These are phyloP conservation scores for Aquilaria yunnanensis DNA, from an alignment of 345 rosid genomes.

Conservation along the genomic window DNA sequence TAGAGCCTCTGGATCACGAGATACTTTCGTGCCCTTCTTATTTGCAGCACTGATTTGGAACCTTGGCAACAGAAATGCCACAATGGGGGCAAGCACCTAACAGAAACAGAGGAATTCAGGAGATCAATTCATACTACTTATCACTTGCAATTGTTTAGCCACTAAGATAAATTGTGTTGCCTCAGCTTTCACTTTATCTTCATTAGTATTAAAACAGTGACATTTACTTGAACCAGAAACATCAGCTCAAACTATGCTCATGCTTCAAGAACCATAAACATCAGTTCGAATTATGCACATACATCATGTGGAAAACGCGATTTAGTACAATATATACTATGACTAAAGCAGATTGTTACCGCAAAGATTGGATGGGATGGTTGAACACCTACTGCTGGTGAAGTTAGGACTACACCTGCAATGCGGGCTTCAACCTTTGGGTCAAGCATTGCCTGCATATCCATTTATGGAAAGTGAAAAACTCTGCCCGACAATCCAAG, in stretches of 20 bases:
- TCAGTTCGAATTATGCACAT: background rate
- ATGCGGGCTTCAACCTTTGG: conserved; percentile 51
- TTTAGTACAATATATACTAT: background rate
- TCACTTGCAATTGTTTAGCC: background rate
- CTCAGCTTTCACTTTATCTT: too few species aligned
- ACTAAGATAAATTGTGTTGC: too few species aligned
- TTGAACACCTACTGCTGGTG: conserved; percentile 96
- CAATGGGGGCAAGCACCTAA: conserved; percentile 76
- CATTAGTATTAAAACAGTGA: too few species aligned
- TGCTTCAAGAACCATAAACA: too few species aligned
- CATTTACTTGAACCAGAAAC: too few species aligned
- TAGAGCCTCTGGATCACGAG: conserved; percentile 83
- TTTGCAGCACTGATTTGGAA: conserved; percentile 76
- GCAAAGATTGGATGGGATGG: conserved; percentile 81
- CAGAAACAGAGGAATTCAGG: conserved; percentile 1
- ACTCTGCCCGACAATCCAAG: background rate
- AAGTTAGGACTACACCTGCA: conserved; percentile 74
- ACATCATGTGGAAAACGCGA: background rate
- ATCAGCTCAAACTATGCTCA: background rate
- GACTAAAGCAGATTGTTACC: conserved; percentile 26
- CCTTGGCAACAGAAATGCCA: conserved; percentile 62
- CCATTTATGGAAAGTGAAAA: background rate
- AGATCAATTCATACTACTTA: background rate
- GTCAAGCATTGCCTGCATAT: conserved; percentile 56
- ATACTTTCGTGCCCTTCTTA: conserved; percentile 78